Evolutionary conservation across 768 basidiomycete genomes (phyloP).

Genomic region (Tephrocybe sp.): DNA sequence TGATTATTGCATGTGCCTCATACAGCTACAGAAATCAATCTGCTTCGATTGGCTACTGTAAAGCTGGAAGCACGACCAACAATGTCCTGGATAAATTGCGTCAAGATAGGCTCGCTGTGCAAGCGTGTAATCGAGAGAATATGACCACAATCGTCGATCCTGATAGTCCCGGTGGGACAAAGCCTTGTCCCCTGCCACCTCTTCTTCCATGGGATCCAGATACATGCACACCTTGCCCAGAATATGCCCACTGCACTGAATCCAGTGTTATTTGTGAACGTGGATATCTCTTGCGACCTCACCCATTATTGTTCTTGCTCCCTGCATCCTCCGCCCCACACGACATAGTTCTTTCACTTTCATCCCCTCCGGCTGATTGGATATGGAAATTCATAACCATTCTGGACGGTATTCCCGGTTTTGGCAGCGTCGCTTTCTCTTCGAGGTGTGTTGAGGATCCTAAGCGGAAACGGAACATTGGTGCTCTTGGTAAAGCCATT

Average conservation of each 20-base stretch:
- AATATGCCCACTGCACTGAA: slow-evolving; percentile 60
- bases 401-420: slow-evolving; percentile 68
- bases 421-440: slow-evolving; percentile 76
- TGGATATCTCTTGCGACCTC: slow-evolving; percentile 64
- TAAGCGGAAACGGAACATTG: slow-evolving; percentile 68
- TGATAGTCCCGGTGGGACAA: slow-evolving; percentile 23
- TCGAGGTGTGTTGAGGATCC: slow-evolving; percentile 79
- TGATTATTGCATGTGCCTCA: slow-evolving; percentile 32
- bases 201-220: slow-evolving; percentile 58
- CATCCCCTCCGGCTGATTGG: slow-evolving; percentile 35
- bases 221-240: slow-evolving; percentile 70
- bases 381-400: slow-evolving; percentile 47
- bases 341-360: slow-evolving; percentile 36
- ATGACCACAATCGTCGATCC: slow-evolving; percentile 34
- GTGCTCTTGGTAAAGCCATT: slow-evolving; percentile 69
- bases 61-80: slow-evolving; percentile 61
- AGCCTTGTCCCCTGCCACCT: slow-evolving; percentile 52
- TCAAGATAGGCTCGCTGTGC: slow-evolving; percentile 41
- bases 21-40: slow-evolving; percentile 66
- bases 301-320: slow-evolving; percentile 54
- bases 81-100: slow-evolving; percentile 46
- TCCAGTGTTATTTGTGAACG: slow-evolving; percentile 61
- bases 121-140: slow-evolving; percentile 57
- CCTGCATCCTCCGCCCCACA: slow-evolving; percentile 33
- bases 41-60: slow-evolving; percentile 73